Evolutionary conservation across 208 protist species (phyloP).

Genomic region (Crithidia acanthocephali): DNA sequence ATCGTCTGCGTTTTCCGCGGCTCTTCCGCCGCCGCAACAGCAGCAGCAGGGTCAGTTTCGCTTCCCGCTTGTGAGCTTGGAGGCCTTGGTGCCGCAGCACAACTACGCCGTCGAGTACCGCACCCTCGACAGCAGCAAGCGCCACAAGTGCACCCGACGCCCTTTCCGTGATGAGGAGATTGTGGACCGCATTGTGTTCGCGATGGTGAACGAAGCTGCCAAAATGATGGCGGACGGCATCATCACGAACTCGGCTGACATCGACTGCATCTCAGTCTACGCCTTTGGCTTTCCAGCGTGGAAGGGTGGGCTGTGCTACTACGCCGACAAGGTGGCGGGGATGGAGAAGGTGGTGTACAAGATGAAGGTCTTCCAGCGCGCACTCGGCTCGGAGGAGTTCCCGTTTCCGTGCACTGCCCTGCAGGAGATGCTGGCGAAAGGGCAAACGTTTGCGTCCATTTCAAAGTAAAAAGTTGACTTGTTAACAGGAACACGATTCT

Average conservation of each 20-base stretch:
- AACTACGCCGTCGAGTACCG: slow-evolving; percentile 68
- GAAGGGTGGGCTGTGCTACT: slow-evolving; percentile 81
- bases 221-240: slow-evolving; percentile 79
- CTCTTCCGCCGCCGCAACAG: background rate
- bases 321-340: slow-evolving; percentile 66
- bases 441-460: slow-evolving; percentile 52
- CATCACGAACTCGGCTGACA: slow-evolving; percentile 63
- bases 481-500: background rate
- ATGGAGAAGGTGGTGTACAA: slow-evolving; percentile 56
- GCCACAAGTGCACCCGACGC: slow-evolving; percentile 60
- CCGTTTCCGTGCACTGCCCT: slow-evolving; percentile 58
- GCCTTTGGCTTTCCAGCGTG: slow-evolving; percentile 86
- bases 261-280: slow-evolving; percentile 89
- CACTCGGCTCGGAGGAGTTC: slow-evolving; percentile 50
- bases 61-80: slow-evolving; percentile 35
- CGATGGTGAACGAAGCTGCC: slow-evolving; percentile 92
- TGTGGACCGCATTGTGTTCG: slow-evolving; percentile 83
- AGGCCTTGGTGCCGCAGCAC: slow-evolving; percentile 33
- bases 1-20: no score
- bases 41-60: background rate
- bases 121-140: slow-evolving; percentile 52
- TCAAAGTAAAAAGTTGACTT: background rate
- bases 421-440: slow-evolving; percentile 46
- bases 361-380: slow-evolving; percentile 68
- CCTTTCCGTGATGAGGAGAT: slow-evolving; percentile 86